Evolutionary conservation across 305 asterid genomes (phyloP).

Genomic region (Fraxinus nigra): DNA sequence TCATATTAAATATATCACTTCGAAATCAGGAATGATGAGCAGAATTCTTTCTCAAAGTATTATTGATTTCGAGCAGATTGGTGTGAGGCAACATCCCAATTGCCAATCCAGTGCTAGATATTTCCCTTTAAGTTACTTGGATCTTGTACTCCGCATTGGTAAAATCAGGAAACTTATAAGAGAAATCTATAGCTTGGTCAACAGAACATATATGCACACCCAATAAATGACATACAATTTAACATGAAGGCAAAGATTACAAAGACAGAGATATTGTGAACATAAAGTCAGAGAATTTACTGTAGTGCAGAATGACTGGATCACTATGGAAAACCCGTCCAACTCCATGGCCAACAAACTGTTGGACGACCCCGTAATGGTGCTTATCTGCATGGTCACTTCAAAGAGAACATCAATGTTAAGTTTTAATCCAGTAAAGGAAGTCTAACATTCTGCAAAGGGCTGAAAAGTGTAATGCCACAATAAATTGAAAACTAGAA

Average conservation of each 20-base stretch:
- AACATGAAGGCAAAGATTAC: constrained; percentile 10
- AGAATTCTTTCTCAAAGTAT: background rate
- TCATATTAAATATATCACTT: background rate
- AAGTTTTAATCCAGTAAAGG: constrained; percentile 15
- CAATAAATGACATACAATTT: background rate
- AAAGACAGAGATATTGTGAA: constrained; percentile 7
- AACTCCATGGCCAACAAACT: constrained; percentile 96
- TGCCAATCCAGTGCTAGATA: background rate
- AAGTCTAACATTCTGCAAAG: constrained; percentile 7
- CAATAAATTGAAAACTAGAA: constrained; percentile 6
- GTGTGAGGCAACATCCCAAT: background rate
- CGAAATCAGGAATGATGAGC: background rate
- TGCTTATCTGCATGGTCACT: constrained; percentile 88
- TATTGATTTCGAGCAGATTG: background rate
- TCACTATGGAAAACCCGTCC: constrained; percentile 88
- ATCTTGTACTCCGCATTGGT: background rate
- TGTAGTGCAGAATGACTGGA: constrained; percentile 83
- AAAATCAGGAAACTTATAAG: background rate
- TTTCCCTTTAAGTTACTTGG: background rate
- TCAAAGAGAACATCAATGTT: constrained; percentile 34
- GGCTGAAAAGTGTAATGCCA: constrained; percentile 1
- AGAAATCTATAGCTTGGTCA: constrained; percentile 4
- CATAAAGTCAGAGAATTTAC: constrained; percentile 43
- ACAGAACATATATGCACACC: background rate
- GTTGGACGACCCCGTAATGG: constrained; percentile 77